Evolutionary conservation across 2,329 filamentous ascomycete genomes (phyloP).

Genomic region (Microcyclospora tardicrescens): DNA sequence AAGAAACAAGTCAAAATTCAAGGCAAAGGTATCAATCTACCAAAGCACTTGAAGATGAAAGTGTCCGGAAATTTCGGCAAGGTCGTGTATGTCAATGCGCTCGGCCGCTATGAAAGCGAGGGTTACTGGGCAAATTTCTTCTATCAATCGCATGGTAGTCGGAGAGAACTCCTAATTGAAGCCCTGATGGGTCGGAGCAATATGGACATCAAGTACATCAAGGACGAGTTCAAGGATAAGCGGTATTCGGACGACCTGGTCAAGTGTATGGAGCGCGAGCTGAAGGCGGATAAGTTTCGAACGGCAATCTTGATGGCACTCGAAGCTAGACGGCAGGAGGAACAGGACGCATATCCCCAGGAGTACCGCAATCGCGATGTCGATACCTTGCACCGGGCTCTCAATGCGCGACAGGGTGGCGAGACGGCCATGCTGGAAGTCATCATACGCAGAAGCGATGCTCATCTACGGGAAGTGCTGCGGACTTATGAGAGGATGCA

Average conservation of each 20-base stretch:
- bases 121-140: constrained; percentile 98
- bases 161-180: constrained; percentile 84
- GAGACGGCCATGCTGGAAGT: constrained; percentile 81
- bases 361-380: constrained; percentile 55
- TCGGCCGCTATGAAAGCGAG: constrained; percentile 84
- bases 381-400: constrained; percentile 54
- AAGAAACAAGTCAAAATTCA: constrained; percentile 79
- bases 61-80: constrained; percentile 72
- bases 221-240: constrained; percentile 78
- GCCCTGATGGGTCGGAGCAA: constrained; percentile 82
- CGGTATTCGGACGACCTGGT: constrained; percentile 73
- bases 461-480: constrained; percentile 69
- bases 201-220: constrained; percentile 75
- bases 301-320: constrained; percentile 72
- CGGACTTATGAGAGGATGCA: constrained; percentile 62
- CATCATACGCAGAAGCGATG: constrained; percentile 66
- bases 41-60: constrained; percentile 76
- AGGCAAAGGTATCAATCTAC: constrained; percentile 68
- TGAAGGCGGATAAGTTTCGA: constrained; percentile 94
- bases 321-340: constrained; percentile 73
- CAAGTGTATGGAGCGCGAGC: constrained; percentile 80
- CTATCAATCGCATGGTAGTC: constrained; percentile 78
- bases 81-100: constrained; percentile 75
- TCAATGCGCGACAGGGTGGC: constrained; percentile 60
- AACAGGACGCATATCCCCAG: constrained; percentile 48